Evolutionary conservation across 768 basidiomycete species (phyloP).

Genomic region (Lactarius sanguifluus): DNA sequence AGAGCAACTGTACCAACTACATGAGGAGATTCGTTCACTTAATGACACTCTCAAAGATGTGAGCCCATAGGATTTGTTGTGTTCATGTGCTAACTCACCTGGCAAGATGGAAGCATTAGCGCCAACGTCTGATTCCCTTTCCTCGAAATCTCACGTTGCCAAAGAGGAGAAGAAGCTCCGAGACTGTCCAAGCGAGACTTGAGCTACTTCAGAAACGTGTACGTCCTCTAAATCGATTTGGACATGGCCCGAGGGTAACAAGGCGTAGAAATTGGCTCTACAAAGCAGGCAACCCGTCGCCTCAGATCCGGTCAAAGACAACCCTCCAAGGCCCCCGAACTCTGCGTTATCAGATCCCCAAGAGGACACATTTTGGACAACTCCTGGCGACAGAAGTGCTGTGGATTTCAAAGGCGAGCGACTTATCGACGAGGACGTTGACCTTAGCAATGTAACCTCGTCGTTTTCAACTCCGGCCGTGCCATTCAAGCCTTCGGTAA

Average conservation of each 20-base stretch:
- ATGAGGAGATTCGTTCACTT: slow-evolving; percentile 40
- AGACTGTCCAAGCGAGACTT: slow-evolving; percentile 45
- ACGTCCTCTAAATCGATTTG: slow-evolving; percentile 8
- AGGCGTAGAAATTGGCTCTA: slow-evolving; percentile 35
- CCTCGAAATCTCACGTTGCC: slow-evolving; percentile 36
- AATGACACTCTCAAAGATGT: slow-evolving; percentile 44
- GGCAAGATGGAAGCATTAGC: slow-evolving; percentile 32
- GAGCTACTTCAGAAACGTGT: slow-evolving; percentile 44
- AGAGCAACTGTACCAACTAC: slow-evolving; percentile 40
- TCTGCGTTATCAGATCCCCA: slow-evolving; percentile 35
- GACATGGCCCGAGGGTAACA: not conserved
- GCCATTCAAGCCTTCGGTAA: slow-evolving; percentile 12
- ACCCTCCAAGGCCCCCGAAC: slow-evolving; percentile 31
- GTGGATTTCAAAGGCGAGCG: slow-evolving; percentile 64
- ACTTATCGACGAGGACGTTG: slow-evolving; percentile 60
- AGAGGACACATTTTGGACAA: slow-evolving; percentile 65
- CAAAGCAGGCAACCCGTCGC: slow-evolving; percentile 29
- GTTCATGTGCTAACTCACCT: slow-evolving; percentile 27
- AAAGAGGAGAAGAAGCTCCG: slow-evolving; percentile 46
- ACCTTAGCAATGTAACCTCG: slow-evolving; percentile 44
- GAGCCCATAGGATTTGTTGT: slow-evolving; percentile 24
- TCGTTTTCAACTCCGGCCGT: slow-evolving; percentile 48
- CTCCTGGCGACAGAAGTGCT: slow-evolving; percentile 55
- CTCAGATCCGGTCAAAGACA: slow-evolving; percentile 26
- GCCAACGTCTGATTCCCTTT: slow-evolving; percentile 31